Conservation (phyloP, 2,329 filamentous ascomycete genomes). For the Sphaerulina vaccinii region DNA sequence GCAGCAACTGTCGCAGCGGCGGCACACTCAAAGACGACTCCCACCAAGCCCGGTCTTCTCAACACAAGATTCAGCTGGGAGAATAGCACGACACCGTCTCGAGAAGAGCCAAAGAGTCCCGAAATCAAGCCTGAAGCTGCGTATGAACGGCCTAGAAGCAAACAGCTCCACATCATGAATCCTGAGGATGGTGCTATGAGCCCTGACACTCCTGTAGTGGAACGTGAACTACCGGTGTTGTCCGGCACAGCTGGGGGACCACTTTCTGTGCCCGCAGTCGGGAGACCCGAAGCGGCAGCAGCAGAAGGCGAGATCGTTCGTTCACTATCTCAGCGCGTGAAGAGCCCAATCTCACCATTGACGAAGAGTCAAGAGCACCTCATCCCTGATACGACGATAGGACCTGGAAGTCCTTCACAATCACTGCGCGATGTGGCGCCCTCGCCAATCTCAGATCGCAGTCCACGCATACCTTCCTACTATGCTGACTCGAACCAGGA, state of each 20-base stretch:
- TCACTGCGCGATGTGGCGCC: conserved; percentile 24
- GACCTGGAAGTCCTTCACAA: conserved; percentile 15
- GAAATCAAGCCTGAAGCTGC: conserved; percentile 32
- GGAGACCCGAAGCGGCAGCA: conserved; percentile 16
- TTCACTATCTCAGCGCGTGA: conserved; percentile 19
- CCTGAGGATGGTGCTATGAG: conserved; percentile 34
- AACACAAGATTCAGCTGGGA: conserved; percentile 43
- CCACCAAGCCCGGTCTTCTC: conserved; percentile 25
- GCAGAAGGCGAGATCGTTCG: conserved; percentile 18
- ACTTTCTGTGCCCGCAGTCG: conserved; percentile 8
- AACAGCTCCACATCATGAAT: conserved; percentile 47
- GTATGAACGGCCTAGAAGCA: conserved; percentile 35
- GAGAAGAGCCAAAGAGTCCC: conserved; percentile 25
- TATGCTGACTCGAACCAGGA: conserved; percentile 18
- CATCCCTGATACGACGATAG: conserved; percentile 19
- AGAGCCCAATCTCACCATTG: conserved; percentile 24
- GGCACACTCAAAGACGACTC: neutral
- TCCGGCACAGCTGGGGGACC: conserved; percentile 7
- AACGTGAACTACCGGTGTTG: conserved; percentile 2
- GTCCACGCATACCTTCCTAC: conserved; percentile 21
- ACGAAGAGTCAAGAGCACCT: conserved; percentile 25
- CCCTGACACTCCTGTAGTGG: conserved; percentile 14
- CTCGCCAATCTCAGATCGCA: conserved; percentile 26
- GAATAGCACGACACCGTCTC: conserved; percentile 21
- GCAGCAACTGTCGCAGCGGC: conserved; percentile 1